Base-by-base conservation (phyloP, 805 yeast species). In the Cyberlindnera bimundalis region DNA sequence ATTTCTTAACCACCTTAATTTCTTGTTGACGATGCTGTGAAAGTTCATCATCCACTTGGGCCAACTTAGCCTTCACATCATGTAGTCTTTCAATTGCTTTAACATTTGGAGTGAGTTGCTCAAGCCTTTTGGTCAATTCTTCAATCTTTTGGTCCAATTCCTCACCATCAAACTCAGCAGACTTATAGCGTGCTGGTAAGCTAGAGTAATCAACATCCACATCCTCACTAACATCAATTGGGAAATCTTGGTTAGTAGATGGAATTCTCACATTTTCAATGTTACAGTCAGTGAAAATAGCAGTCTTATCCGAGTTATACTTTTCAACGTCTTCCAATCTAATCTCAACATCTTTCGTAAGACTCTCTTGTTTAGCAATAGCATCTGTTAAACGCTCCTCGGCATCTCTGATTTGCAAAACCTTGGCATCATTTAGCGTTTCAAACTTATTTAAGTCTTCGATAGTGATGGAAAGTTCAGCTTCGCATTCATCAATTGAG, bases 41-140 rank as follows among this genome's bases (percentile, higher is more conserved):
- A 37, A 84, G 79, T 52, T 85, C 93, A 15, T 68, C 63, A 42
- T 84, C 95, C 35, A 81, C 71, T 7, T 71, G 79, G 8, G 71
- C 68, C 26, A 83, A 68, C 48, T 78, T 77, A 6, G 60, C 67
- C 47, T 83, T 80, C 8, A 84, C 85, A 38, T 84, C 89, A 26
- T 68, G 71, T 32, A 87, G 71, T 52, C 96, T 72, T 38, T 85
- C 95, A 23, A 75, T 65, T 0, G 96, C 96, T 49, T 83, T 84
- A 28, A 79, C 69, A 59, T 88, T 88, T n/a, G 96, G 96, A 24
- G 86, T 79, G 53, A 88, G 35, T 40, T 52, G 35, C 34, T 59
- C 52, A 38, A 66, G 45, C 33, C 55, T 59, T 39, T 64, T 65
- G 23, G 61, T 56, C 9, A 63, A 46, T 3, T 57, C 64, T n/a